A percentile compares a stretch with the other conserved stretches of the same genome.
These are phyloP conservation scores for Hypoxylon sp. DNA, from an alignment of 2,329 filamentous ascomycete genomes.

Conservation along the genomic window DNA sequence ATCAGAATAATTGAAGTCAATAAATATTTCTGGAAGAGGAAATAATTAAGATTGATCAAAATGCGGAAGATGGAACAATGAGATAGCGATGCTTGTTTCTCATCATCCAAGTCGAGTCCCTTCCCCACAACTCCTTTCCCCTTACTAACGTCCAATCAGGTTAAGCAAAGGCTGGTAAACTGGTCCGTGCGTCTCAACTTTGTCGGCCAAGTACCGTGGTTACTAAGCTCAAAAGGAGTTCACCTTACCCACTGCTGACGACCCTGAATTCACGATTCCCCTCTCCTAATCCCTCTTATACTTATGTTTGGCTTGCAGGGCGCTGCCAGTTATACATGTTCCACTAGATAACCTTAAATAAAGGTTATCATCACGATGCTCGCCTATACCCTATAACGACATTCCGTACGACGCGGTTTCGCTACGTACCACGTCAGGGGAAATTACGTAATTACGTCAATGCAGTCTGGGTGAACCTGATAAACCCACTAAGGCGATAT, in stretches of 20 bases:
- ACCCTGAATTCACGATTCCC: conserved; percentile 3
- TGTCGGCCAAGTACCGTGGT: conserved; percentile 15
- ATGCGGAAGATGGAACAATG: conserved; percentile 40
- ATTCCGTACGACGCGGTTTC: not conserved
- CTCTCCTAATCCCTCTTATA: not conserved
- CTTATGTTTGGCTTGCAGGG: not conserved
- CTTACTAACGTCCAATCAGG: conserved; percentile 32
- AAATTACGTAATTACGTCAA: not conserved
- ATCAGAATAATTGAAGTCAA: conserved; percentile 1
- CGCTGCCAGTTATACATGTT: not conserved
- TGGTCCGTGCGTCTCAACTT: conserved; percentile 5
- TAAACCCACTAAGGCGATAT: not conserved
- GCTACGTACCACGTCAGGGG: not conserved
- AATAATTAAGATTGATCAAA: conserved; percentile 25
- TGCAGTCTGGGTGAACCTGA: not conserved
- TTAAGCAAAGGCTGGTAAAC: conserved; percentile 1
- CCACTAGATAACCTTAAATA: not conserved
- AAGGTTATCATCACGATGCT: not conserved
- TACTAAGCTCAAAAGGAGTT: conserved; percentile 16
- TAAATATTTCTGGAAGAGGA: conserved; percentile 10
- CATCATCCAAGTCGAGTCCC: conserved; percentile 15
- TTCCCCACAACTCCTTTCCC: conserved; percentile 32
- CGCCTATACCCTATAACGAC: not conserved
- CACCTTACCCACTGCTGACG: conserved; percentile 27
- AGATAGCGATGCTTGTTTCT: conserved; percentile 42